These are phyloP conservation scores for Niveomyces coronatus DNA, from an alignment of 2,329 filamentous ascomycete genomes.

Conservation along the genomic window DNA sequence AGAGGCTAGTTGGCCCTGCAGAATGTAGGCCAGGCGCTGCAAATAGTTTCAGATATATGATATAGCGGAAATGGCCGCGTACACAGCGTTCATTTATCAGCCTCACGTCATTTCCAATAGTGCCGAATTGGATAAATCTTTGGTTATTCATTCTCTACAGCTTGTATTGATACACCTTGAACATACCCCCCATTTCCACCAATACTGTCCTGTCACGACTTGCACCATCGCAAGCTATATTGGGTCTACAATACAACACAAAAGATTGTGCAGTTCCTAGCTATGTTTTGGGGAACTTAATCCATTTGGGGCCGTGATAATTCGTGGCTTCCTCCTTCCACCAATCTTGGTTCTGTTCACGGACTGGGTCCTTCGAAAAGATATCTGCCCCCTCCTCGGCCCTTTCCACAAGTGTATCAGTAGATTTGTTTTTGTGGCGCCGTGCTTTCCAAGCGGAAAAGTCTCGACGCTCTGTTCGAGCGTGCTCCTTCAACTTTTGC, in stretches of 20 bases:
- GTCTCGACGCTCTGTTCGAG: conserved; percentile 16
- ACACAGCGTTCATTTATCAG: neutral
- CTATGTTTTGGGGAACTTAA: conserved; percentile 16
- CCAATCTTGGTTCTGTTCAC: conserved; percentile 21
- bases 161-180: conserved; percentile 5
- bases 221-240: neutral
- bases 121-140: neutral
- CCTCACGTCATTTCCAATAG: neutral
- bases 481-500: conserved; percentile 18
- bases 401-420: conserved; percentile 16
- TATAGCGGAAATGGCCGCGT: conserved; percentile 20
- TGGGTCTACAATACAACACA: neutral
- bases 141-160: conserved; percentile 1
- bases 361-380: conserved; percentile 17
- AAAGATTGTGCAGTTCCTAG: neutral
- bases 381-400: conserved; percentile 15
- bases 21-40: conserved; percentile 14
- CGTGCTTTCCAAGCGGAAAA: conserved; percentile 20
- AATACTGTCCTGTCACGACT: conserved; percentile 3
- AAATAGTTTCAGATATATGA: conserved; percentile 35
- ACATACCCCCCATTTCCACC: conserved; percentile 1
- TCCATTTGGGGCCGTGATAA: conserved; percentile 24
- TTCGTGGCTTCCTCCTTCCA: conserved; percentile 25
- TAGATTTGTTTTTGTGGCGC: conserved; percentile 16
- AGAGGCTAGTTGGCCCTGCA: conserved; percentile 27